These are phyloP conservation scores for Myriosclerotinia duriaeana DNA, from an alignment of 2,329 filamentous ascomycete species.

Conservation along the genomic window DNA sequence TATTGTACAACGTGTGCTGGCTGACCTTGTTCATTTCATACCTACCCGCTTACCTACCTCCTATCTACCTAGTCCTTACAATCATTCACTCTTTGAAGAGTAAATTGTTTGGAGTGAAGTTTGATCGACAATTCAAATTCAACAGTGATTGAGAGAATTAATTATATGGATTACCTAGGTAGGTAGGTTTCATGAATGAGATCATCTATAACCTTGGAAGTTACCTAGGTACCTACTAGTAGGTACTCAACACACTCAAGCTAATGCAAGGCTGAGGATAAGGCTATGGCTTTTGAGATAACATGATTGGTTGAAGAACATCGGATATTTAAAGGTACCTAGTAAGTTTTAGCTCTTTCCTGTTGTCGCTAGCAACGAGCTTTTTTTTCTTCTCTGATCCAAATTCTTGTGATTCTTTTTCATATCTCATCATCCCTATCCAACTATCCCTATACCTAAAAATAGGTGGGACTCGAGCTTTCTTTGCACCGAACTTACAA, in stretches of 20 bases:
- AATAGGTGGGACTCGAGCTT: neutral
- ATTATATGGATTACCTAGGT: no score
- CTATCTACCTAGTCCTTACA: neutral
- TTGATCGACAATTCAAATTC: neutral
- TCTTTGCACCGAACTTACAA: neutral
- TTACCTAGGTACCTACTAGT: no score
- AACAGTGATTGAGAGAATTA: neutral
- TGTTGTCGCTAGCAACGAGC: constrained; percentile 11
- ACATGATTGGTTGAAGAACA: neutral
- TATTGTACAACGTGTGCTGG: neutral
- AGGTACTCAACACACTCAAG: no score
- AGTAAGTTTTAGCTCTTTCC: neutral
- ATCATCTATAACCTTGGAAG: no score
- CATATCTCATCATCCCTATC: no score
- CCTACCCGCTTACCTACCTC: no score
- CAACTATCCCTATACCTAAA: neutral
- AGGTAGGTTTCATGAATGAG: no score
- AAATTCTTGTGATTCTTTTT: no score
- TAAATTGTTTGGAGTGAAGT: neutral
- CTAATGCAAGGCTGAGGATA: constrained; percentile 6
- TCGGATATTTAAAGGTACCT: no score
- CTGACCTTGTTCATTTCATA: neutral
- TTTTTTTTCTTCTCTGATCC: neutral
- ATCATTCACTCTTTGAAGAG: neutral
- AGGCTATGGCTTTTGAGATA: neutral